phyloP scores from a whole-genome alignment of 495 filamentous ascomycete species.

The Penicillium desertorum region DNA sequence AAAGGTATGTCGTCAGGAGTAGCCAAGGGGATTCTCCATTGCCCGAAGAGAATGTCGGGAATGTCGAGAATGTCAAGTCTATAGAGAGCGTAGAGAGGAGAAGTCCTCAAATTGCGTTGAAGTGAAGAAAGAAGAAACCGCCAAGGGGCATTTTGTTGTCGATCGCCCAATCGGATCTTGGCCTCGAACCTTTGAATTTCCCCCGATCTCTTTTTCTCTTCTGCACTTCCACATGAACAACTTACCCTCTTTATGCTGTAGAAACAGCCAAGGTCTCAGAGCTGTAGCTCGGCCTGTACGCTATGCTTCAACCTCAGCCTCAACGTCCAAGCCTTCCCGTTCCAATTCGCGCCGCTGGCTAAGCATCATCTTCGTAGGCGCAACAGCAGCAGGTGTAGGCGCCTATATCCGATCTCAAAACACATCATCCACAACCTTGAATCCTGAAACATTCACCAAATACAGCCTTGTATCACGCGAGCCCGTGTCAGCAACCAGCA shows the following conservation, averaged over 20 bases:
- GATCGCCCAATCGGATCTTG: constrained; percentile 34
- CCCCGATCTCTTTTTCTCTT: constrained; percentile 16
- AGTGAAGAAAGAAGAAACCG: constrained; percentile 7
- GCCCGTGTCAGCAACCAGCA: constrained; percentile 69
- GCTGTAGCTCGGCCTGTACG: constrained; percentile 15
- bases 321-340: constrained; percentile 13
- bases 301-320: constrained; percentile 2
- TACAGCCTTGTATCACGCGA: constrained; percentile 66
- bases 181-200: constrained; percentile 10
- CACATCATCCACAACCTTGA: constrained; percentile 31
- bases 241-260: constrained; percentile 16
- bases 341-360: constrained; percentile 31
- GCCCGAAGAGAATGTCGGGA: constrained; percentile 14
- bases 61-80: constrained; percentile 2
- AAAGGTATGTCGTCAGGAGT: constrained; percentile 17
- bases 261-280: constrained; percentile 16
- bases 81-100: background rate
- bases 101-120: background rate
- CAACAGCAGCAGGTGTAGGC: constrained; percentile 38
- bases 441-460: constrained; percentile 61
- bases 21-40: constrained; percentile 24
- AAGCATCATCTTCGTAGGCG: constrained; percentile 35
- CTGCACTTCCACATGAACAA: constrained; percentile 32
- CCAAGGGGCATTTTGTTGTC: constrained; percentile 18
- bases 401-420: constrained; percentile 38